Conservation (phyloP, 306 rosid species). For the Senna tora region DNA sequence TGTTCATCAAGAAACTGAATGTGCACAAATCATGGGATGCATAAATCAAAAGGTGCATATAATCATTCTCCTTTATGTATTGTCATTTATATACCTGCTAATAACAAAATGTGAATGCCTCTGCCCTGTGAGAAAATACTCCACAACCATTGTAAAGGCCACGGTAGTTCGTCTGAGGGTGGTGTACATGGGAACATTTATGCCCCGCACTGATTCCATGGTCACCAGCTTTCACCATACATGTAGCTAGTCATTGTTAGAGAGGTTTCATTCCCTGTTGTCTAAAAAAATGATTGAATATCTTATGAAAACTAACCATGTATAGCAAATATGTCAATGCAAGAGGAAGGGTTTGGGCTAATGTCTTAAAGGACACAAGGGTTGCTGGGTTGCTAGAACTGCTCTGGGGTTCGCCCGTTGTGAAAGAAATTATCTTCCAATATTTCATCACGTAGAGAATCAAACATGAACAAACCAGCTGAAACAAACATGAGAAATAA, state of each 20-base stretch:
- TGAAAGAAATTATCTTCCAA: slow-evolving; percentile 65
- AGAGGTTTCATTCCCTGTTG: neutral
- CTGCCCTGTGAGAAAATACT: slow-evolving; percentile 58
- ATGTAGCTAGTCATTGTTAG: slow-evolving; percentile 15
- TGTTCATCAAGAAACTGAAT: neutral
- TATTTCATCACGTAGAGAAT: slow-evolving; percentile 61
- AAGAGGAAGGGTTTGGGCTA: slow-evolving; percentile 65
- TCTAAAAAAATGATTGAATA: neutral
- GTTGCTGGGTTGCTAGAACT: slow-evolving; percentile 46
- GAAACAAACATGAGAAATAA: slow-evolving; percentile 37
- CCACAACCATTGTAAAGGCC: slow-evolving; percentile 70
- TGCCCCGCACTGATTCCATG: slow-evolving; percentile 77
- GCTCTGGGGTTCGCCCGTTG: slow-evolving; percentile 44
- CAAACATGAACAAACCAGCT: slow-evolving; percentile 53
- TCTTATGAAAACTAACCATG: slow-evolving; percentile 52
- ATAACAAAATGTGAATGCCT: slow-evolving; percentile 60
- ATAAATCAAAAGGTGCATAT: neutral
- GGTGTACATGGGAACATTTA: slow-evolving; percentile 77
- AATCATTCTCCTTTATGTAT: neutral
- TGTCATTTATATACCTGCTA: slow-evolving; percentile 50
- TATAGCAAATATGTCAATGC: slow-evolving; percentile 62
- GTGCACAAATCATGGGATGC: neutral
- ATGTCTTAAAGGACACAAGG: slow-evolving; percentile 51
- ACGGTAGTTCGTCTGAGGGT: slow-evolving; percentile 73
- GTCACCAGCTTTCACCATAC: slow-evolving; percentile 59